Evolutionary conservation across 768 basidiomycete genomes (phyloP), one percentile per base, ranked within the genome.

Genomic region (Astraeus odoratus): DNA sequence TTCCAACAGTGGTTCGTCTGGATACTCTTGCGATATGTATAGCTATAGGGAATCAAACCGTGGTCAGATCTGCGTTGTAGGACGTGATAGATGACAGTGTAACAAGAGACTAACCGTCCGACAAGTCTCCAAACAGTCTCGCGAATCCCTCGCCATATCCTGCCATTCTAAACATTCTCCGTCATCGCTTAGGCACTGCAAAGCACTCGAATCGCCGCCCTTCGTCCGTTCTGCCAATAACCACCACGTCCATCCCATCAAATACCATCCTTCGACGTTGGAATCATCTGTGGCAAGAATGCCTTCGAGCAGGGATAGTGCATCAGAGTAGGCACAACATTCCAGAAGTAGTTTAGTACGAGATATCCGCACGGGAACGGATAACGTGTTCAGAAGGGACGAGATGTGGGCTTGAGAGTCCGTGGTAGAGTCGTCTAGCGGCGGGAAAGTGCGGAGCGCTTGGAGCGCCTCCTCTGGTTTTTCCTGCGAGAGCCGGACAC

Each of bases 241-340:
- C 68, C 81, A 90, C 72, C 88, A 91, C 51, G 86, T 85, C 91
- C 91, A 96, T 43, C 91, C 92, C 64, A 94, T 91, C 23, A 95
- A 77, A 58, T 95, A 95, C 83, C 92, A 94, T 1, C 83, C 92
- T 54, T 94, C 91, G 10, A 92, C 82, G 43, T 89, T 84, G 57
- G 88, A 76, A 52, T 92, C 87, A 61, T 94, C 90, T 0, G 81
- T 65, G 8, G 83, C 76, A 65, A 93, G 81, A 8, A 93, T 73
- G 10, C 84, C 86, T 35, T 87, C 79, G 22, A 95, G 65, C 12
- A 93, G 80, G 9, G 82, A 63, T 5, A 94, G 65, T 1, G 91
- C 91, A 20, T 81, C 79, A 1, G 80, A 69, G 58, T 78, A 86
- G 4, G 85, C 67, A 3, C 70, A 65, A 16, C 93, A 70, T 61